Evolutionary conservation across 2,329 filamentous ascomycete species (phyloP).

Genomic region (Phyllosticta ampelicida): DNA sequence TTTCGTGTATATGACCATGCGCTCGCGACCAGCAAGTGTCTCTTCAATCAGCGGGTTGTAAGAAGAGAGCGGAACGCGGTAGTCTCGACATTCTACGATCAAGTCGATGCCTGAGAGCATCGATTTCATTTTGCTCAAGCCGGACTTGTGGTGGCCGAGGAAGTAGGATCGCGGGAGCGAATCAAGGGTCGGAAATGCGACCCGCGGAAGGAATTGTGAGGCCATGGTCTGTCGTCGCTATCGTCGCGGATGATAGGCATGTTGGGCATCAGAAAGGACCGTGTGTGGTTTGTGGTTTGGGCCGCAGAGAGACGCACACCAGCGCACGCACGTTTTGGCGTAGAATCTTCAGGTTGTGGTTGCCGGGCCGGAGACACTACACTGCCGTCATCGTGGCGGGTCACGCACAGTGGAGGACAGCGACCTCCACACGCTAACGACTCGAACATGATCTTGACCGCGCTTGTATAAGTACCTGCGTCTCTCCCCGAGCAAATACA

Average conservation of each 20-base stretch:
- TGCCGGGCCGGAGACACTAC: neutral
- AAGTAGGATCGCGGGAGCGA: constrained; percentile 85
- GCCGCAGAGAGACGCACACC: neutral
- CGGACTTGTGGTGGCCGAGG: constrained; percentile 81
- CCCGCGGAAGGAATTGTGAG: constrained; percentile 59
- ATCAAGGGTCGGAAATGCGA: constrained; percentile 58
- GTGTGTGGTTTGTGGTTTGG: neutral
- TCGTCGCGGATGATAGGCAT: neutral
- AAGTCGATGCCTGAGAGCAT: constrained; percentile 73
- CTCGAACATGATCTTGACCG: neutral
- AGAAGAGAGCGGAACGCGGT: constrained; percentile 77
- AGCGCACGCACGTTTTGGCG: neutral
- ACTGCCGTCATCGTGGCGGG: neutral
- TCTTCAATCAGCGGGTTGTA: constrained; percentile 84
- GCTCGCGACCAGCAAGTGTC: constrained; percentile 57
- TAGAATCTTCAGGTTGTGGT: neutral
- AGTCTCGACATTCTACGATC: constrained; percentile 90
- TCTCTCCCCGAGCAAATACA: neutral
- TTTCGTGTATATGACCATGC: constrained; percentile 87
- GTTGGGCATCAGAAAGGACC: neutral
- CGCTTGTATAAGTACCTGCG: neutral
- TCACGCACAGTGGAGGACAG: neutral
- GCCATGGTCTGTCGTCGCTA: constrained; percentile 15
- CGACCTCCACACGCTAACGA: neutral
- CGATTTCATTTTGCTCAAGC: constrained; percentile 70